Evolutionary conservation across 257 asterid species (phyloP), one percentile per base, ranked within the genome.

Genomic region (Nicotiana attenuata): DNA sequence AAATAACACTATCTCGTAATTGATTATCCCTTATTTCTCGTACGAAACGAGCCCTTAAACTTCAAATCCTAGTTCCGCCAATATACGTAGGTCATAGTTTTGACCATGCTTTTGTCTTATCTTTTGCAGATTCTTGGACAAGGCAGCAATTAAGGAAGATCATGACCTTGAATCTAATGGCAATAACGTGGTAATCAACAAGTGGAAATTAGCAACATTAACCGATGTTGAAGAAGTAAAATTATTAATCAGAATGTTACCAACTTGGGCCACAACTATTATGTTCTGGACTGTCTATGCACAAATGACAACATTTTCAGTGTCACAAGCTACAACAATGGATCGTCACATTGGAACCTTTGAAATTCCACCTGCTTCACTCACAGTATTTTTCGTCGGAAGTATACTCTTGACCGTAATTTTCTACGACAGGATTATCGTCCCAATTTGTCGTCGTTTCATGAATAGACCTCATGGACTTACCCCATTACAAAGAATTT

Each of bases 151-250:
- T 73, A 92, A 85, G 84, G 87, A 81, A 31, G 65, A 86, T 22
- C 5, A 86, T 22, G 35, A 83, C 7, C 22, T 19, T 22, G 81
- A 55, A 55, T n/a, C 88, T 1, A 10, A 15, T 47, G 59, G 14
- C 16, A 28, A 13, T 7, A 19, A 73, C 10, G 10, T 38, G 1
- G 35, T 17, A 22, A 66, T 56, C 33, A 86, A 85, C 26, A 91
- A 90, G 81, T 95, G 98, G 98, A 10, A 57, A 78, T 86, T 93
- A 19, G 85, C 94, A 35, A 92, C 97, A 1, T 80, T 90, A 84
- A 93, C 98, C 0, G 97, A 95, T 31, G 97, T 95, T 0, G 99
- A 95, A 84, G 98, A 95, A 86, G 98, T 95, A 1, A 95, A 95
- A 80, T 33, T 91, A 14, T 85, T 93, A 57, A 81, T 92, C 0